Base-by-base conservation (phyloP, 176 grass and related monocot genomes). In the Poa pratensis region DNA sequence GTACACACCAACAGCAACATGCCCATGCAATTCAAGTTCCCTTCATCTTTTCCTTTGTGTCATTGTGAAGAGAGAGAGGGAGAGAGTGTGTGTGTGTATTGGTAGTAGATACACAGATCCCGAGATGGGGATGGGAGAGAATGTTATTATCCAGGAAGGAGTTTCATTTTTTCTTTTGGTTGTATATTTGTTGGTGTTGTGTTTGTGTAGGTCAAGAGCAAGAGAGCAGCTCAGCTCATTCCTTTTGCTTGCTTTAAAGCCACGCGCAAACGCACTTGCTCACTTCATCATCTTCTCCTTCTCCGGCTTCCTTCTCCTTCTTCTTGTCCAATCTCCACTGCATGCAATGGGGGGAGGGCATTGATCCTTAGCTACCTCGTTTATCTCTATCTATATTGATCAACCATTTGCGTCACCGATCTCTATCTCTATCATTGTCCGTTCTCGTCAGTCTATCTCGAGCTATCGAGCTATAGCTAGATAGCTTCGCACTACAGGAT, bases 191-290 rank as follows among this genome's bases (percentile, higher is more conserved):
- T 68, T 85, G 87, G 54, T 39, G 37, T 39, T 39, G 77, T 55
- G 18, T 15, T 61, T 80, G 39, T 46, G 77, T 63, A 69, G 69
- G 81, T 83, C 69, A 83, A 85, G 78, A 57, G 75, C 69, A 83
- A 85, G 78, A 57, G 80, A 48, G 76, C 79, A 64, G 58, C 78
- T 65, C 82, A 76, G 84, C 83, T 96, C 90, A 95, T 96, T 99
- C 93, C 89, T 96, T 94, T 96, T 94, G 89, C 89, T 99, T 89
- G 82, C 88, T 96, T 96, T 91, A 99, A 94, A 99, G 91, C 68
- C 81, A 71, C 19, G 61, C 81, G 30, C 85, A 42, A 76, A 26
- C 59, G 51, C 65, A 53, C 80, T 87, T 59, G 48, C 85, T 71
- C 71, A 72, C 84, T 77, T 27, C 76, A 26, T 80, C 73, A 65